These are phyloP conservation scores for Fusarium foetens DNA, from an alignment of 2,329 filamentous ascomycete species.

Conservation along the genomic window DNA sequence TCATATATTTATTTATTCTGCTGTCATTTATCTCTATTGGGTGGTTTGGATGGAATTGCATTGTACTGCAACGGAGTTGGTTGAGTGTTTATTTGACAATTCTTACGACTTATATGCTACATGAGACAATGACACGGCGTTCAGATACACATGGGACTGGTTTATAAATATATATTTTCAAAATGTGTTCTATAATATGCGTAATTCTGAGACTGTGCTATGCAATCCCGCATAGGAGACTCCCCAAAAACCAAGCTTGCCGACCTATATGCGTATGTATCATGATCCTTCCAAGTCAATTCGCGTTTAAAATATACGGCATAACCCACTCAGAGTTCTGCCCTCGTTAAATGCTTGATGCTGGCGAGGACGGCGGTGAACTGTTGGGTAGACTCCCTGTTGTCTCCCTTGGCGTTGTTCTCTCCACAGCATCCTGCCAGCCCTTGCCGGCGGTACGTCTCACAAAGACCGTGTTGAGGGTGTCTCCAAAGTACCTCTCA, in stretches of 20 bases:
- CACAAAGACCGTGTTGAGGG: constrained; percentile 69
- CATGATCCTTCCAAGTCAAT: background rate
- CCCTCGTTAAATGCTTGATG: constrained; percentile 1
- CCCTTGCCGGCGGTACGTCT: constrained; percentile 68
- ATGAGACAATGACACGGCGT: constrained; percentile 2
- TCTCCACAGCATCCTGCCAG: constrained; percentile 51
- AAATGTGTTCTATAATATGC: constrained; percentile 8
- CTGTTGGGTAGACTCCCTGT: constrained; percentile 26
- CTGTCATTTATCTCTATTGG: background rate
- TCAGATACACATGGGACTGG: background rate
- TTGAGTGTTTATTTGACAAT: background rate
- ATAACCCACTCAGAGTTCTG: constrained; percentile 7
- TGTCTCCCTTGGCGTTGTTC: constrained; percentile 22
- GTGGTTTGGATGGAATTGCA: background rate
- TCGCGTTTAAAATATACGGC: constrained; percentile 11
- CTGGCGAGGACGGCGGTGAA: constrained; percentile 27
- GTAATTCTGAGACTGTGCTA: constrained; percentile 7
- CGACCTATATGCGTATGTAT: constrained; percentile 7
- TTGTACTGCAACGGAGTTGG: background rate
- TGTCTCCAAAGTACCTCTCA: constrained; percentile 76
- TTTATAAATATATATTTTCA: constrained; percentile 3
- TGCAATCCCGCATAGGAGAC: constrained; percentile 6
- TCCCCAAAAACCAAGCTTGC: constrained; percentile 15
- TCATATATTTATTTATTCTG: background rate
- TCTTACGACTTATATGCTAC: constrained; percentile 2